Base-by-base conservation (phyloP, 352 stramenopile genomes). In the Phytophthora brassicae region DNA sequence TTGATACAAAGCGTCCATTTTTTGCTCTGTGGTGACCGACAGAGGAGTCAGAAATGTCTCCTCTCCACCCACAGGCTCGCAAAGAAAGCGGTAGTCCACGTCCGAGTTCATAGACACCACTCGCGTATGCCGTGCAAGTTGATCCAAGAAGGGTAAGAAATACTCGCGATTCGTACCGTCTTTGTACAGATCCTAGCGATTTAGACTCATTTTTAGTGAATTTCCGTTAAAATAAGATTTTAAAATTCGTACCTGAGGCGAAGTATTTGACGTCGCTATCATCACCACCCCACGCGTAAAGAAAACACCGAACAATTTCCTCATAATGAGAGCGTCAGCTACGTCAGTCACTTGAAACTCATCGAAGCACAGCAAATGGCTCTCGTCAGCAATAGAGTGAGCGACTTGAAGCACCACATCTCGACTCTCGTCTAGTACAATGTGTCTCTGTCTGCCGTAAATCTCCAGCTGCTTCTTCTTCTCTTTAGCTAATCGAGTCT, bases 261-360 rank as follows among this genome's bases (percentile, higher is more conserved):
- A 74, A 20, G 90, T 91, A 78, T 99, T 99, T 29, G 90, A 98
- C 8, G 97, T 99, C 7, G 97, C 92, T 6, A 99, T 88, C 39
- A 99, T 81, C 17, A 99, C 92, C 0, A 96, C 88, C 28, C 95
- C 96, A 26, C 75, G 68, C 7, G 66, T 56, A 63, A 96, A 99
- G 36, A 99, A 77, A 6, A 92, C 80, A 12, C 75, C 72, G 62
- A 99, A 99, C 22, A 99, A 73, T 72, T 97, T 96, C 56, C 82
- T 82, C 81, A 99, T 89, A 68, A 99, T 98, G 60, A 99, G 84
- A 26, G 97, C 97, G 73, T 99, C 95, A 2, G 92, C 96, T 60
- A 99, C 92, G 73, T 99, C 96, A 1, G 92, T 98, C 16, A 99
- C 90, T 84, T 99, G 95, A 67, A 99, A 99, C 80, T 99, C 97